These are phyloP conservation scores for Pontederia crassipes DNA, from an alignment of 176 grass and related monocot species.

Conservation along the genomic window DNA sequence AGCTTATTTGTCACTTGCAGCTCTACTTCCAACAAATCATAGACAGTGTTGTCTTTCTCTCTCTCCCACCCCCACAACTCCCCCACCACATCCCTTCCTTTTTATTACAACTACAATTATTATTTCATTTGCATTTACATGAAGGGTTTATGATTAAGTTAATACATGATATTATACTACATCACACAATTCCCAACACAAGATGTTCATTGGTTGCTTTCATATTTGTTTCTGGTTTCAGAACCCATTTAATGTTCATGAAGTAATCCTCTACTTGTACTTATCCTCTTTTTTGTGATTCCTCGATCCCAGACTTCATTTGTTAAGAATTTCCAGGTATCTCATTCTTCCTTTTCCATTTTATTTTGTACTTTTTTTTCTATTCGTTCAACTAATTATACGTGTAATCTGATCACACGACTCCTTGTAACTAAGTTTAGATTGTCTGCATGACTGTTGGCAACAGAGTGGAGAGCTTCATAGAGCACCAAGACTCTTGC, in stretches of 20 bases:
- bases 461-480: slow-evolving; percentile 27
- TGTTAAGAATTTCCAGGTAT: no score
- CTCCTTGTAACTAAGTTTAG: neutral
- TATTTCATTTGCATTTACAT: neutral
- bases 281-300: no score
- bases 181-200: slow-evolving; percentile 6
- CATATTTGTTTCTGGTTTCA: neutral
- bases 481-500: slow-evolving; percentile 24
- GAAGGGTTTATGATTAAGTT: neutral
- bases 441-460: neutral
- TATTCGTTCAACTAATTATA: no score
- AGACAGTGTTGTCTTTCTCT: neutral
- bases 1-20: neutral
- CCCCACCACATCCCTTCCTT: neutral
- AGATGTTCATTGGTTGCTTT: neutral
- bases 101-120: neutral
- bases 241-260: neutral
- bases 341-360: no score
- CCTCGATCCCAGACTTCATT: neutral
- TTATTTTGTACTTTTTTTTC: no score
- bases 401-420: neutral
- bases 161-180: neutral
- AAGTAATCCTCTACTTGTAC: neutral
- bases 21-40: neutral
- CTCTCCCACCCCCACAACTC: neutral